phyloP scores from a whole-genome alignment of 768 basidiomycete genomes.

The Postia placenta region DNA sequence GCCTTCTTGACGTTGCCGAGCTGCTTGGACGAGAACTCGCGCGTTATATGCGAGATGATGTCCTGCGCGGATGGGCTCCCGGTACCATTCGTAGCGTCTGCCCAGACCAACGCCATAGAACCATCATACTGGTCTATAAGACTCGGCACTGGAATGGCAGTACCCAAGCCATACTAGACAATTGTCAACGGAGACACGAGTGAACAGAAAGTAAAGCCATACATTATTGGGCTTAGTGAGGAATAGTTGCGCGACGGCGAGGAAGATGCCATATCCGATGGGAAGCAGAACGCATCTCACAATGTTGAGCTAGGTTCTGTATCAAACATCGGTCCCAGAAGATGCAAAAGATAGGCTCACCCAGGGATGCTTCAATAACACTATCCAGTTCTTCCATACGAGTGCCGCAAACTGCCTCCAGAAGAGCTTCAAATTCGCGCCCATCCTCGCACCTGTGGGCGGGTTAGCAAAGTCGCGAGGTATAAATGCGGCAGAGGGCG shows the following conservation, averaged over 20 bases:
- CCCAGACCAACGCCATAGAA: conserved; percentile 55
- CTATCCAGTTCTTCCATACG: conserved; percentile 72
- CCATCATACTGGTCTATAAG: conserved; percentile 47
- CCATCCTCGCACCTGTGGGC: not conserved
- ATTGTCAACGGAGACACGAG: not conserved
- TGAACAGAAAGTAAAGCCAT: conserved; percentile 14
- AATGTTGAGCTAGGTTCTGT: conserved; percentile 41
- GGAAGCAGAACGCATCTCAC: conserved; percentile 59
- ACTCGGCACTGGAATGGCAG: conserved; percentile 41
- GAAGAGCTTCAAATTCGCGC: conserved; percentile 30
- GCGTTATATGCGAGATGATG: conserved; percentile 57
- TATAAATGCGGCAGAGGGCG: not conserved
- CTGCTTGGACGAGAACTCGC: conserved; percentile 44
- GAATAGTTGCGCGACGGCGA: conserved; percentile 58
- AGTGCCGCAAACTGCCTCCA: conserved; percentile 56
- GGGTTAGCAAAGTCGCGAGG: too few species aligned
- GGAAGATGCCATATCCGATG: conserved; percentile 60
- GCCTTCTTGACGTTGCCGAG: conserved; percentile 44
- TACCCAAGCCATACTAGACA: conserved; percentile 59
- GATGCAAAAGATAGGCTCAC: conserved; percentile 31
- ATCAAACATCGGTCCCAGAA: not conserved
- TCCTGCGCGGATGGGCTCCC: conserved; percentile 48
- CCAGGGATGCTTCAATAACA: conserved; percentile 58
- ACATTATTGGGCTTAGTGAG: conserved; percentile 57
- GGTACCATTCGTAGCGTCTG: conserved; percentile 54